These are phyloP conservation scores for Lodderomyces jiufengensis DNA, from an alignment of 1,139 yeast genomes.

Conservation along the genomic window DNA sequence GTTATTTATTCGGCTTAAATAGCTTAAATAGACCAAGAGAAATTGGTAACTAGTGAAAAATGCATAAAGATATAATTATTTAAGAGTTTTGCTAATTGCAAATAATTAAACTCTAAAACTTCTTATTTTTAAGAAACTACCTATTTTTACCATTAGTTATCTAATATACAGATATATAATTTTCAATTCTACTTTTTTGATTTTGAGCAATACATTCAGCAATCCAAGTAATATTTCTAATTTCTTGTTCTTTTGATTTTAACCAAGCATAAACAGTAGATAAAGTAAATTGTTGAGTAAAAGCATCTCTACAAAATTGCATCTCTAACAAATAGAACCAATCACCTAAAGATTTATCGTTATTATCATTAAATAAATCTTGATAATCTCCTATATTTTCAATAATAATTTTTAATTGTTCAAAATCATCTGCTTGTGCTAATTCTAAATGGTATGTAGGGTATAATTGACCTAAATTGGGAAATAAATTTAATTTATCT, in stretches of 20 bases:
- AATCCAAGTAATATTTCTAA: conserved; percentile 91
- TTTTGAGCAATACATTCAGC: conserved; percentile 96
- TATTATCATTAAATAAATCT: conserved; percentile 62
- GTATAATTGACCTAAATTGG: conserved; percentile 68
- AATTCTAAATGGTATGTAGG: conserved; percentile 71
- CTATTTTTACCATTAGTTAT: no score
- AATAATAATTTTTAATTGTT: conserved; percentile 71
- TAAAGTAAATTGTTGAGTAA: conserved; percentile 93
- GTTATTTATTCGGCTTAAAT: conserved; percentile 74
- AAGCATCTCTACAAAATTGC: conserved; percentile 87
- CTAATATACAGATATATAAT: conserved; percentile 68
- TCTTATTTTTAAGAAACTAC: no score
- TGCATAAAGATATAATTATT: no score
- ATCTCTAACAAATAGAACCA: conserved; percentile 90
- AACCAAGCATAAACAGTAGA: conserved; percentile 96
- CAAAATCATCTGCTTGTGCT: conserved; percentile 78
- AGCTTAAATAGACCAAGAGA: conserved; percentile 11
- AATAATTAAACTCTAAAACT: no score
- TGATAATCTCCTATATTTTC: conserved; percentile 72
- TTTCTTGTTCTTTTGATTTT: conserved; percentile 92
- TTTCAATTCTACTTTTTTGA: conserved; percentile 77
- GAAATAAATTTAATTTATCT: no score
- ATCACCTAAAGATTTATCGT: conserved; percentile 72
- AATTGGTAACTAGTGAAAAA: no score
- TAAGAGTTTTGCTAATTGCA: no score